phyloP scores from a whole-genome alignment of 2,329 filamentous ascomycete genomes.

The Ceratocystis harringtonii region DNA sequence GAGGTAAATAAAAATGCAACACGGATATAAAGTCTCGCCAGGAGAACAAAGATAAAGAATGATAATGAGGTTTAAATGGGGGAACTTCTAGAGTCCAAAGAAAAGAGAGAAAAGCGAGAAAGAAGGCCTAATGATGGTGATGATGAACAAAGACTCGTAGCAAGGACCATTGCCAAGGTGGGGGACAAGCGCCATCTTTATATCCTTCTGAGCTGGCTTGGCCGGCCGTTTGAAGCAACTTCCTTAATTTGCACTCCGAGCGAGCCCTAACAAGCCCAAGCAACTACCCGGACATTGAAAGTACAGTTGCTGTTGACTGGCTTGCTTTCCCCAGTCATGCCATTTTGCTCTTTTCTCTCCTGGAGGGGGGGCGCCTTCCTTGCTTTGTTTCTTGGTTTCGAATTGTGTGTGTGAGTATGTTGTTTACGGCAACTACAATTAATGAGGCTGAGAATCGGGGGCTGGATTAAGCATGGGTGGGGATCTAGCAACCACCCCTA shows the following conservation, averaged over 20 bases:
- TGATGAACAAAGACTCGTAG: not conserved
- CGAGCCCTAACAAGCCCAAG: not conserved
- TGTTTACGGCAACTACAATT: not conserved
- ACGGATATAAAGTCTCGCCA: not conserved
- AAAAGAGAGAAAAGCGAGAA: not conserved
- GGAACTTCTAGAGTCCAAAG: not conserved
- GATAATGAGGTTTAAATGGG: not conserved
- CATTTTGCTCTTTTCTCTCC: not conserved
- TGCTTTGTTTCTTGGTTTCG: not conserved
- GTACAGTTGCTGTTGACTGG: not conserved
- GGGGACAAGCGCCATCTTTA: not conserved
- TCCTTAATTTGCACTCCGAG: not conserved
- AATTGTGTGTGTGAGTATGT: not conserved
- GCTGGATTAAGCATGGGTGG: not conserved
- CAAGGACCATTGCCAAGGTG: not conserved
- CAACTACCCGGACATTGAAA: not conserved
- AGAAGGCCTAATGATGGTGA: not conserved
- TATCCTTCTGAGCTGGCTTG: not conserved
- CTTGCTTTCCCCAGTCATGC: not conserved
- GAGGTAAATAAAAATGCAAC: not conserved
- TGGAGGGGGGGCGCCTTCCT: not conserved
- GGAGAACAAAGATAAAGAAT: conserved; percentile 1
- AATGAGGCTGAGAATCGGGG: not conserved
- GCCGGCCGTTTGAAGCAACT: not conserved
- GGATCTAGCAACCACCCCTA: not conserved